These are phyloP conservation scores for Epichloe typhina DNA, from an alignment of 2,329 filamentous ascomycete genomes.

Conservation along the genomic window DNA sequence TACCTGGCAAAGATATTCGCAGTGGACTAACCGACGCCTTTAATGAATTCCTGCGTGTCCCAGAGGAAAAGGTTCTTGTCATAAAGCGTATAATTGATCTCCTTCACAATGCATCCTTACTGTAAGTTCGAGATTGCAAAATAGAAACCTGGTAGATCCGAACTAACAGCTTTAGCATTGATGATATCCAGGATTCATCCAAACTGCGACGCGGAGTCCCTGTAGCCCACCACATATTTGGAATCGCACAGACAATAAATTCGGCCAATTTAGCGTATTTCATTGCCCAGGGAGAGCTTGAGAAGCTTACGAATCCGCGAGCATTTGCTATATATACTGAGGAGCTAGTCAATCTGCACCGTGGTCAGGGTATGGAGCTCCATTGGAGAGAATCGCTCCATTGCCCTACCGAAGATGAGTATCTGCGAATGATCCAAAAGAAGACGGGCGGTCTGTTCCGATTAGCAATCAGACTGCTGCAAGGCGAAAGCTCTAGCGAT, in stretches of 20 bases:
- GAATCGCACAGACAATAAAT: slow-evolving; percentile 37
- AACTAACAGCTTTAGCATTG: slow-evolving; percentile 36
- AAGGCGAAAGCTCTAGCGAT: slow-evolving; percentile 38
- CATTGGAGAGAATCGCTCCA: slow-evolving; percentile 72
- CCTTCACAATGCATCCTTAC: slow-evolving; percentile 46
- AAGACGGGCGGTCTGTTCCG: slow-evolving; percentile 75
- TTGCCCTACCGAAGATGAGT: slow-evolving; percentile 68
- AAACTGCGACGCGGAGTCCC: slow-evolving; percentile 32
- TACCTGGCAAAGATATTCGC: slow-evolving; percentile 1
- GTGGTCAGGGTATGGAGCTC: slow-evolving; percentile 74
- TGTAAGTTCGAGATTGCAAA: slow-evolving; percentile 1
- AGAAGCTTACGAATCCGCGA: slow-evolving; percentile 45
- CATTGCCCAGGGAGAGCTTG: slow-evolving; percentile 24
- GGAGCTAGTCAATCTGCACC: slow-evolving; percentile 64
- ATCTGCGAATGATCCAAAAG: slow-evolving; percentile 73
- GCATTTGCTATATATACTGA: slow-evolving; percentile 61
- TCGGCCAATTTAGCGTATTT: slow-evolving; percentile 36
- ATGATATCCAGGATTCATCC: slow-evolving; percentile 36
- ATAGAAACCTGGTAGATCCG: not conserved
- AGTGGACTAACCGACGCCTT: slow-evolving; percentile 34
- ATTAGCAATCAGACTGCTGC: slow-evolving; percentile 70
- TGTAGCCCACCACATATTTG: slow-evolving; percentile 35
- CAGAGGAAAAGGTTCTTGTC: slow-evolving; percentile 47
- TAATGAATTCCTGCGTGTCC: slow-evolving; percentile 61
- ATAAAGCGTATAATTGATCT: slow-evolving; percentile 66